These are phyloP conservation scores for Scutellaria barbata DNA, from an alignment of 257 asterid genomes.

Conservation along the genomic window DNA sequence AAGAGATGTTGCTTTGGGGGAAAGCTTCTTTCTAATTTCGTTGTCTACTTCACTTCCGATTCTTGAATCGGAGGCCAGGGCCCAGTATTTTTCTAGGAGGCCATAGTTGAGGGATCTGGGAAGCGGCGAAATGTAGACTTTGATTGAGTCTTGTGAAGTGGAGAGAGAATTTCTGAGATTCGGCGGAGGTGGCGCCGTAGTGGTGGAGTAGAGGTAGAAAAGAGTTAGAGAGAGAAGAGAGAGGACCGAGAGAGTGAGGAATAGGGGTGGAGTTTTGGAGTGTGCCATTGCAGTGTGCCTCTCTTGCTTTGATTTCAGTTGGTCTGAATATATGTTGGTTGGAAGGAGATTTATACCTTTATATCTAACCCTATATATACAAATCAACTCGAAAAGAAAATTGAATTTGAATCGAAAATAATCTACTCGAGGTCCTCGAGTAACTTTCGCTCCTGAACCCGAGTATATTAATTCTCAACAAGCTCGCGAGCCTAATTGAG, in stretches of 20 bases:
- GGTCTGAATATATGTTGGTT: not conserved
- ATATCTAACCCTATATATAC: slow-evolving; percentile 5
- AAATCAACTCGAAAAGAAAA: too few relatives aligned
- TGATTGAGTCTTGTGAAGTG: slow-evolving; percentile 48
- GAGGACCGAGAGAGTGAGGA: slow-evolving; percentile 55
- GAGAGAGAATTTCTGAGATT: slow-evolving; percentile 39
- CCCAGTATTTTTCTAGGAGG: slow-evolving; percentile 77
- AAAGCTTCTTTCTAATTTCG: slow-evolving; percentile 61
- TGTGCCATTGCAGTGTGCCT: slow-evolving; percentile 45
- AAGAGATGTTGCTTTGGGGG: slow-evolving; percentile 42
- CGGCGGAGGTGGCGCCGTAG: slow-evolving; percentile 25
- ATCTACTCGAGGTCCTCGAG: too few relatives aligned
- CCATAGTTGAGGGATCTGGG: slow-evolving; percentile 95
- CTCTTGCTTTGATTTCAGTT: not conserved
- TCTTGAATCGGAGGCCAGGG: slow-evolving; percentile 61
- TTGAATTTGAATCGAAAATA: too few relatives aligned
- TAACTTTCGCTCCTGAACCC: too few relatives aligned
- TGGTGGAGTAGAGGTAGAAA: slow-evolving; percentile 44
- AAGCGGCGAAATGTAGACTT: slow-evolving; percentile 68
- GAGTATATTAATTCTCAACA: too few relatives aligned
- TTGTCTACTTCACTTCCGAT: slow-evolving; percentile 86
- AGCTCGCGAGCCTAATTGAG: too few relatives aligned
- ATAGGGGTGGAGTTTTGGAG: slow-evolving; percentile 59
- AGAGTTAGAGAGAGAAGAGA: slow-evolving; percentile 50
- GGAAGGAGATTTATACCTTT: not conserved